phyloP scores from a whole-genome alignment of 164 flowering plant species.

The Saururus chinensis region DNA sequence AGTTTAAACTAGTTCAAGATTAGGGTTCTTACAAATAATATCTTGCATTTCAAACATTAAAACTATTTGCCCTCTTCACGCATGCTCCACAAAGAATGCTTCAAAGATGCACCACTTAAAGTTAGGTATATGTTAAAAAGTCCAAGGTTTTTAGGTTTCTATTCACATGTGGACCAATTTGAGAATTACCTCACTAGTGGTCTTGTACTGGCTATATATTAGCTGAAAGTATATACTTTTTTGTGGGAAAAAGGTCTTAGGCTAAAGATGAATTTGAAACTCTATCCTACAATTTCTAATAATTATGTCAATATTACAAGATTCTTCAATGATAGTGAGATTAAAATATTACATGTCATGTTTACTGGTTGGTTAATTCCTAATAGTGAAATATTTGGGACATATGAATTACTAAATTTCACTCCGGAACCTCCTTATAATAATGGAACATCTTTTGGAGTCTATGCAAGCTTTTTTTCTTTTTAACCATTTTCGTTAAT shows the following conservation, averaged over 20 bases:
- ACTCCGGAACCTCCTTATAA: constrained; percentile 39
- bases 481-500: too few species aligned
- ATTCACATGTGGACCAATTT: constrained; percentile 33
- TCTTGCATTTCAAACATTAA: constrained; percentile 4
- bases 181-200: constrained; percentile 39
- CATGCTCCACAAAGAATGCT: constrained; percentile 51
- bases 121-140: constrained; percentile 82
- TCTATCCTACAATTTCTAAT: constrained; percentile 42
- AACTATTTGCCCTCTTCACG: constrained; percentile 20
- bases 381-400: constrained; percentile 65
- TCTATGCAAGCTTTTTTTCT: not conserved
- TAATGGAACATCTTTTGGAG: constrained; percentile 29
- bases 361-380: too few species aligned
- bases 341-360: constrained; percentile 34
- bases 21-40: too few species aligned
- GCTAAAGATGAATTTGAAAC: too few species aligned
- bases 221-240: constrained; percentile 34
- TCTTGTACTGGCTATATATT: constrained; percentile 37
- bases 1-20: too few species aligned
- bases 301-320: not conserved
- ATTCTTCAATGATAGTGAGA: constrained; percentile 52
- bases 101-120: constrained; percentile 62
- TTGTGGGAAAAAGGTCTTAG: constrained; percentile 63
- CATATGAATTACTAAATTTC: constrained; percentile 64
- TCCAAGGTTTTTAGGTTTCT: constrained; percentile 63